These are phyloP conservation scores for Pythium rhizo-oryzae DNA, from an alignment of 352 stramenopile genomes.

Conservation along the genomic window DNA sequence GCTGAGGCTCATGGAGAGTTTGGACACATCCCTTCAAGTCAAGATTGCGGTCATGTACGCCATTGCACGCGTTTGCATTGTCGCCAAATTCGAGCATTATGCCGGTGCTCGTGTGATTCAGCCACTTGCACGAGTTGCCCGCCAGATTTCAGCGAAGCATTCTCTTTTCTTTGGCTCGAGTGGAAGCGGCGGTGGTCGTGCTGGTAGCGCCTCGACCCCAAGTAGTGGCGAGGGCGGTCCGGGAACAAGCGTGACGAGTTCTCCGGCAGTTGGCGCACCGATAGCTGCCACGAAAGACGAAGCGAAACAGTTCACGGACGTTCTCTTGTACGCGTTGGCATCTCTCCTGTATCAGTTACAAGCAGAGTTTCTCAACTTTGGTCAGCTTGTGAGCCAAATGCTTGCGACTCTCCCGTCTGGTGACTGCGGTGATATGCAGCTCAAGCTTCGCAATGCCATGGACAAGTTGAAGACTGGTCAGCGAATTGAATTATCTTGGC, in stretches of 20 bases:
- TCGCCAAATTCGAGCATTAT: conserved; percentile 82
- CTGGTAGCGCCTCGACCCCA: conserved; percentile 4
- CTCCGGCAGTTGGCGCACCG: conserved; percentile 24
- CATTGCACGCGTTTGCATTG: conserved; percentile 61
- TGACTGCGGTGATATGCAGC: conserved; percentile 47
- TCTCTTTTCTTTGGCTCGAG: conserved; percentile 66
- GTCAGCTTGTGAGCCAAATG: conserved; percentile 69
- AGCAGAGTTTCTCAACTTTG: conserved; percentile 70
- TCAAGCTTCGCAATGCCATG: conserved; percentile 53
- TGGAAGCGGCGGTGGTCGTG: conserved; percentile 20
- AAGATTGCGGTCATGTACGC: conserved; percentile 78
- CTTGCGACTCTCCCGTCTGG: conserved; percentile 56
- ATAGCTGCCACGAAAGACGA: conserved; percentile 69
- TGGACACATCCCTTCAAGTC: conserved; percentile 83
- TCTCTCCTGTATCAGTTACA: conserved; percentile 80
- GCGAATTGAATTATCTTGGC: conserved; percentile 41
- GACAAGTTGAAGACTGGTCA: conserved; percentile 54
- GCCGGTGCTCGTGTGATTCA: conserved; percentile 71
- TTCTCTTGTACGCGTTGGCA: conserved; percentile 75
- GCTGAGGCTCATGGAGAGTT: conserved; percentile 92
- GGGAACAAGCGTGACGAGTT: background rate
- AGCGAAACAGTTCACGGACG: conserved; percentile 70
- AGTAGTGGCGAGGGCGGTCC: background rate
- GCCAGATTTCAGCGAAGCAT: conserved; percentile 74
- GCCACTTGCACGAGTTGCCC: conserved; percentile 68